Base-by-base conservation (phyloP, 1,139 yeast species). In the Sugiyamaella pinicola region DNA sequence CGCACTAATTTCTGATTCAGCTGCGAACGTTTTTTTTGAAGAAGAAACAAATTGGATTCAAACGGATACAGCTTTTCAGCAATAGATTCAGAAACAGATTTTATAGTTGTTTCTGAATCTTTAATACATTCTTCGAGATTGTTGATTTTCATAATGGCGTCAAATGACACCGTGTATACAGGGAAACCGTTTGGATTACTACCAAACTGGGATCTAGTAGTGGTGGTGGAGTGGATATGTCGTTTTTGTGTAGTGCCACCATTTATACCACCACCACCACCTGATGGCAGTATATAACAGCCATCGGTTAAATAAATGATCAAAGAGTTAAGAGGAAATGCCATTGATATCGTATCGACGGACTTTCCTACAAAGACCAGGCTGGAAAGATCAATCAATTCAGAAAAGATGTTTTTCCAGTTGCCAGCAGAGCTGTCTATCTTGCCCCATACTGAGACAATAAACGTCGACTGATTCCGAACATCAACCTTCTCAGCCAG, bases 121-220 rank as follows among this genome's bases (percentile, higher is more conserved):
- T 65, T 67, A 7, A 76, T 68, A 52, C 79, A 75, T 19, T 70
- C 64, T 43, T 76, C 74, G 8, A 76, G 61, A 34, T 77, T 76
- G 56, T 74, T 74, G 52, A 79, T 56, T 52, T 76, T 78, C 75
- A 78, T 74, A 4, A 77, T 69, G 21, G 71, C 71, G 53, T 77
- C 79, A 56, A 69, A 77, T 0, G 77, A 67, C 45, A 71, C 64
- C 18, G 59, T 54, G 12, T 52, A 34, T 21, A 51, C 55, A 28
- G 62, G 45, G 12, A 40, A 49, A 1, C 66, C 22, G 12, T 8
- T 29, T 2, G 47, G 7, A 24, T 26, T 22, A 34, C 26, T 18
- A n/a, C 26, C 26, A 35, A 35, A 35, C 12, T 39, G 40, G 9
- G 43, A 39, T 7, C 13, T 33, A n/a, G n/a, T n/a, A n/a, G n/a